Percentiles rank a stretch among this genome's conserved stretches.
phyloP scores from a whole-genome alignment of 176 grass and related monocot species.

The Cenchrus fungigraminus region DNA sequence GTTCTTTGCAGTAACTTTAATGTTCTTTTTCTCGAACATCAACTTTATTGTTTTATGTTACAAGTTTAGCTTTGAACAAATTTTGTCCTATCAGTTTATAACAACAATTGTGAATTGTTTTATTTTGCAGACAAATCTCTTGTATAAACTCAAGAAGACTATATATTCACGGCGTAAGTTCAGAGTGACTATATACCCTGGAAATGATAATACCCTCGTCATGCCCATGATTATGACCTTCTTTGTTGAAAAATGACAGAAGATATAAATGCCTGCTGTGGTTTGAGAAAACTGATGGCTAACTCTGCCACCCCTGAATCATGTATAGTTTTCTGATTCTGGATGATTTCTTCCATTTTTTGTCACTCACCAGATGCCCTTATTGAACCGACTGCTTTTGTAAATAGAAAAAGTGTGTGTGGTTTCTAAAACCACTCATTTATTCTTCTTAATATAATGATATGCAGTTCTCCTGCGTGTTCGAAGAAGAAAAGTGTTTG shows the following conservation, averaged over 20 bases:
- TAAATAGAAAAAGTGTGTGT: neutral
- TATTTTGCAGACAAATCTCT: constrained; percentile 77
- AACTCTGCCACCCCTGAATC: neutral
- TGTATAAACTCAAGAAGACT: constrained; percentile 83
- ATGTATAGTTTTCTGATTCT: neutral
- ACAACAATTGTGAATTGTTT: constrained; percentile 4
- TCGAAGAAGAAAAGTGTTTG: too few relatives aligned
- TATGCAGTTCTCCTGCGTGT: too few relatives aligned
- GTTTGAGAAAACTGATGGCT: constrained; percentile 36
- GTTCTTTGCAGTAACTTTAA: neutral
- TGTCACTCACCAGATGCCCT: constrained; percentile 17
- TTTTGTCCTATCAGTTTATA: constrained; percentile 11
- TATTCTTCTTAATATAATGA: too few relatives aligned
- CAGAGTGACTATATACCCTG: constrained; percentile 84
- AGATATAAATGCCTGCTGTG: neutral
- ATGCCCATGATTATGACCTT: constrained; percentile 79
- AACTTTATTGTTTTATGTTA: neutral
- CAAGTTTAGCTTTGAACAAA: neutral
- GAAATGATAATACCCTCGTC: constrained; percentile 76
- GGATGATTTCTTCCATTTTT: constrained; percentile 25
- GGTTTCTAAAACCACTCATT: too few relatives aligned
- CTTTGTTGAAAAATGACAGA: constrained; percentile 53
- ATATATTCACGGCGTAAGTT: constrained; percentile 85
- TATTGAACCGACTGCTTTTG: constrained; percentile 13
- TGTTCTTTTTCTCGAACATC: too few relatives aligned